Evolutionary conservation across 345 rosid species (phyloP), one percentile per base, ranked within the genome.

Genomic region (Lumnitzera racemosa): DNA sequence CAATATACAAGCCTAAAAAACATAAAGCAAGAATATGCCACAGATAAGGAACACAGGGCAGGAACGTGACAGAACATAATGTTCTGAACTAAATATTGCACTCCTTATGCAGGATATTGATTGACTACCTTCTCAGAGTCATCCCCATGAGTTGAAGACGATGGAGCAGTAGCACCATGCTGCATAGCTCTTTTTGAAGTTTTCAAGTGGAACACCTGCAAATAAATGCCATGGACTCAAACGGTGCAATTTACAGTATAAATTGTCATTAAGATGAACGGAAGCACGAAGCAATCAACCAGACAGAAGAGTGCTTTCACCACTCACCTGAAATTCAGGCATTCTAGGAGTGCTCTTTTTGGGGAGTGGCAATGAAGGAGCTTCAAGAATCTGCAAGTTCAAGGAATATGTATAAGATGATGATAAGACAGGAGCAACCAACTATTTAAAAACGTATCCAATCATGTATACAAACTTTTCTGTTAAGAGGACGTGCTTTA

Each of bases 401-500:
- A 64, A 64, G 65, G 56, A 41, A 62, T 53, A 66, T 65, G 59
- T 64, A 66, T 41, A 5, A 12, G 55, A 27, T 46, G 49, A 17
- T 15, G 53, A 29, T 54, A 46, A 55, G 31, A 58, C 4, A 61
- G 0, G 0, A 55, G 14, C 13, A 72, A 56, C 29, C 36, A 23
- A 54, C 41, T 29, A n/a, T 27, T 36, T 17, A 17, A 24, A 16
- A 31, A 27, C 20, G 14, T 13, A 10, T 47, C 2, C 62, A 56
- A 15, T 13, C 23, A 51, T 11, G 73, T 54, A 50, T 54, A 76
- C 95, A 43, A 62, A 95, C 99, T 78, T 90, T 95, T 80, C 96
- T 83, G 76, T 95, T 95, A 63, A 95, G 76, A 46, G 94, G 98
- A 15, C 94, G 84, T 24, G 99, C 98, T 90, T 79, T 95, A 74